Base-by-base conservation (phyloP, 345 rosid genomes). In the Syzygium grande region DNA sequence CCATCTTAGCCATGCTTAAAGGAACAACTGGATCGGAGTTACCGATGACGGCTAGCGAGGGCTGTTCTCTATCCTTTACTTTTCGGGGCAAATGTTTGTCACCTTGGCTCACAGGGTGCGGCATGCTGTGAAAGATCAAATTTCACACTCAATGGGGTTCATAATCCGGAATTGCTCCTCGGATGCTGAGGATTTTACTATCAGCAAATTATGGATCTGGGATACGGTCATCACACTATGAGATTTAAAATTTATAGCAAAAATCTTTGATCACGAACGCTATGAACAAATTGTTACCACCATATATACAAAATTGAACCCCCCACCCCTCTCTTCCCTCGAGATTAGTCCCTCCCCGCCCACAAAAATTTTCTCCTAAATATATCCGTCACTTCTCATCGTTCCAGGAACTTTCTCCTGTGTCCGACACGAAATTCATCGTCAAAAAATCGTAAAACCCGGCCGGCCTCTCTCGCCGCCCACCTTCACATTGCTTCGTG, bases 401-500 rank as follows among this genome's bases (percentile, higher is more conserved):
- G 83, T 73, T 38, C 49, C 83, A 11, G 23, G 83, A 73, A 9
- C 83, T 38, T 38, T 22, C 83, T 4, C 2, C 46, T 6, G 15
- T 4, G 49, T 13, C 6, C 6, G 49, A 22, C 27, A 13, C 3
- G 63, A 25, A 55, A 58, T 58, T 22, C n/a, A 10, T 5, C 2
- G 13, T 22, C 63, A 58, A 58, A 58, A 58, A 58, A 58, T 58
- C 30, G 77, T 25, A 23, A 59, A 11, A 34, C 38, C 52, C 34
- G n/a, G n/a, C n/a, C 54, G 7, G 34, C 3, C 53, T 12, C 43
- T 19, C 56, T 30, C 55, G 21, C 29, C 85, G 41, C 0, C 85
- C 25, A 0, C 41, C 23, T 84, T 92, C 92, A 90, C 89, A 89
- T 51, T 61, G 88, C 89, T 29, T 89, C 92, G 55, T 52, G 89